Evolutionary conservation across 495 filamentous ascomycete species (phyloP).

Genomic region (Chaetomium tenue): DNA sequence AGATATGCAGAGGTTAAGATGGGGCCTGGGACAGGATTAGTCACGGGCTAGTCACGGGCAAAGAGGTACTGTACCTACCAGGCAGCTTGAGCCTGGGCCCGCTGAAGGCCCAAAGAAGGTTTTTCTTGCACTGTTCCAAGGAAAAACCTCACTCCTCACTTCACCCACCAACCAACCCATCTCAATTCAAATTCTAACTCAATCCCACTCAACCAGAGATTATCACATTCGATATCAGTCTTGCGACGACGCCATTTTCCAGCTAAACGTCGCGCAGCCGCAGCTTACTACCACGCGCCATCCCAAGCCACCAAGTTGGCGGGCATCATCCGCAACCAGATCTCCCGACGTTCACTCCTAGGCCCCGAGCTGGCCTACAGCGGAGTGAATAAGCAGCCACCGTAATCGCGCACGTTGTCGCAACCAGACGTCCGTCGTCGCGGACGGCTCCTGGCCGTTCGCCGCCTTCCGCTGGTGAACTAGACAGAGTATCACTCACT

Average conservation of each 20-base stretch:
- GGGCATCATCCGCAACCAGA: conserved; percentile 72
- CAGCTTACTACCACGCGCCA: conserved; percentile 7
- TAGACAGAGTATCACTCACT: conserved; percentile 19
- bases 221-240: neutral
- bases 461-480: conserved; percentile 43
- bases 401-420: conserved; percentile 67
- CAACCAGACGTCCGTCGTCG: conserved; percentile 24
- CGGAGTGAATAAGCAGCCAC: conserved; percentile 96
- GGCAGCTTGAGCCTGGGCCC: no score
- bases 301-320: conserved; percentile 83
- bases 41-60: no score
- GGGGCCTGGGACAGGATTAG: neutral
- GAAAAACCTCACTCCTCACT: conserved; percentile 19
- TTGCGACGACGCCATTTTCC: conserved; percentile 5
- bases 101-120: conserved; percentile 16
- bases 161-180: neutral
- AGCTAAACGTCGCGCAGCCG: conserved; percentile 14
- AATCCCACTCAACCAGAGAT: neutral
- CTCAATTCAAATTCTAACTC: neutral
- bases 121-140: conserved; percentile 19
- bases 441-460: conserved; percentile 43
- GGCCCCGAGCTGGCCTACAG: conserved; percentile 87
- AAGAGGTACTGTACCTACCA: no score
- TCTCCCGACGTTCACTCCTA: conserved; percentile 87
- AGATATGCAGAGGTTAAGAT: neutral